phyloP scores from a whole-genome alignment of 768 basidiomycete species.

The Pleurotus eryngii region DNA sequence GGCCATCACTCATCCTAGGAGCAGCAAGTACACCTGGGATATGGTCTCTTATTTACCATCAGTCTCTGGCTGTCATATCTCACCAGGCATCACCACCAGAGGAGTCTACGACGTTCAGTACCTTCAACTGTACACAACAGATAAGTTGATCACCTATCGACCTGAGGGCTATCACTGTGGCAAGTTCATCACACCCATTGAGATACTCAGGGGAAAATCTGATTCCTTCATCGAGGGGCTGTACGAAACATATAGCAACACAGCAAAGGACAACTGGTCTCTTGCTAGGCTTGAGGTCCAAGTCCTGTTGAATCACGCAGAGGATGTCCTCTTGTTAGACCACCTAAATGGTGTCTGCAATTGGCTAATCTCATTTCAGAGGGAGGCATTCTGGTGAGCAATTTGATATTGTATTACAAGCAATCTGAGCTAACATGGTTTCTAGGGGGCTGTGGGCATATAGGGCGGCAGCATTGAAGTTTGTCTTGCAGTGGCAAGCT shows the following conservation, averaged over 20 bases:
- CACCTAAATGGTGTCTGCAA: background rate
- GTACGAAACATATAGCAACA: conserved; percentile 17
- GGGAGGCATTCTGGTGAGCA: conserved; percentile 16
- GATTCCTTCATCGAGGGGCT: conserved; percentile 13
- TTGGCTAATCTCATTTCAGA: conserved; percentile 12
- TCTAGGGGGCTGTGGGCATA: conserved; percentile 14
- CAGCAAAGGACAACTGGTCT: conserved; percentile 12
- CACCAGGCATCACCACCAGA: conserved; percentile 13
- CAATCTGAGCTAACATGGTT: background rate
- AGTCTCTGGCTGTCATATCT: conserved; percentile 27
- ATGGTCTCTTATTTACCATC: conserved; percentile 23
- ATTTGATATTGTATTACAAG: background rate
- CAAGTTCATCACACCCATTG: conserved; percentile 16
- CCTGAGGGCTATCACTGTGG: conserved; percentile 14
- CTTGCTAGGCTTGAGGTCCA: conserved; percentile 26
- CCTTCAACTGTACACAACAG: conserved; percentile 30
- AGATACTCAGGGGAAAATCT: conserved; percentile 13
- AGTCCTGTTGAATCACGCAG: conserved; percentile 14
- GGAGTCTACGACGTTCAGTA: conserved; percentile 19
- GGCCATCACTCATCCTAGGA: conserved; percentile 18
- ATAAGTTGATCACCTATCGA: conserved; percentile 26
- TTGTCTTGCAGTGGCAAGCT: conserved; percentile 13
- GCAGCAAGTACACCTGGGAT: conserved; percentile 22
- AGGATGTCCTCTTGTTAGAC: conserved; percentile 3
- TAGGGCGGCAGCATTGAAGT: conserved; percentile 16